phyloP scores from a whole-genome alignment of 1,139 yeast genomes.

The Pichia sp. region DNA sequence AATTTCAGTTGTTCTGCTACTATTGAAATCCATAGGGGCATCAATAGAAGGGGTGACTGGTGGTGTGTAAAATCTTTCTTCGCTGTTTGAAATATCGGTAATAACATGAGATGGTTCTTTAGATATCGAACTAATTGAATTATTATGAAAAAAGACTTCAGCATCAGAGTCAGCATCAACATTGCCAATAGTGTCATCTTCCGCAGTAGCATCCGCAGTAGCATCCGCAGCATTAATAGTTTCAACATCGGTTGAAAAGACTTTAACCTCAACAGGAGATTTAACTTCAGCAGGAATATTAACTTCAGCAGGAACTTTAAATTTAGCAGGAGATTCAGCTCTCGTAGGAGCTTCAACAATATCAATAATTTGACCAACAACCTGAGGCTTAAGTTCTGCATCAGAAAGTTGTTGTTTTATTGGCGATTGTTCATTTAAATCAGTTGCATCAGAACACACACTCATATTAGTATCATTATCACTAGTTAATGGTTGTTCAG shows the following conservation, averaged over 20 bases:
- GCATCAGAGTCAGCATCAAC: neutral
- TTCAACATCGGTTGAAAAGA: neutral
- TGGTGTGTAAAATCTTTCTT: conserved; percentile 10
- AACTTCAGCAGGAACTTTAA: too few species aligned
- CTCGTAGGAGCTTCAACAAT: too few species aligned
- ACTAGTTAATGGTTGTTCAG: neutral
- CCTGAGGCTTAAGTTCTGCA: too few species aligned
- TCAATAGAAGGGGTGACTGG: conserved; percentile 7
- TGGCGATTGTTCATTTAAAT: too few species aligned
- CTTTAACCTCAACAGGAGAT: neutral
- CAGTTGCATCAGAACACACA: neutral
- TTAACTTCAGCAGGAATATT: neutral
- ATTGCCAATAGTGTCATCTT: neutral
- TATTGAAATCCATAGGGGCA: neutral
- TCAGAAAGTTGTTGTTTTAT: too few species aligned
- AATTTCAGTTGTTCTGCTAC: neutral
- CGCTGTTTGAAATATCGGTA: too few species aligned
- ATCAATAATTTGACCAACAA: too few species aligned
- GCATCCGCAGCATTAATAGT: neutral
- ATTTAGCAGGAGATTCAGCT: too few species aligned
- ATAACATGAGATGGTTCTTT: too few species aligned
- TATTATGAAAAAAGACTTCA: neutral
- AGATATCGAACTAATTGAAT: too few species aligned
- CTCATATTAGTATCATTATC: neutral
- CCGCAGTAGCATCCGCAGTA: neutral